phyloP scores from a whole-genome alignment of 148 eudicot genomes.

The Salicornia ramosissima region DNA sequence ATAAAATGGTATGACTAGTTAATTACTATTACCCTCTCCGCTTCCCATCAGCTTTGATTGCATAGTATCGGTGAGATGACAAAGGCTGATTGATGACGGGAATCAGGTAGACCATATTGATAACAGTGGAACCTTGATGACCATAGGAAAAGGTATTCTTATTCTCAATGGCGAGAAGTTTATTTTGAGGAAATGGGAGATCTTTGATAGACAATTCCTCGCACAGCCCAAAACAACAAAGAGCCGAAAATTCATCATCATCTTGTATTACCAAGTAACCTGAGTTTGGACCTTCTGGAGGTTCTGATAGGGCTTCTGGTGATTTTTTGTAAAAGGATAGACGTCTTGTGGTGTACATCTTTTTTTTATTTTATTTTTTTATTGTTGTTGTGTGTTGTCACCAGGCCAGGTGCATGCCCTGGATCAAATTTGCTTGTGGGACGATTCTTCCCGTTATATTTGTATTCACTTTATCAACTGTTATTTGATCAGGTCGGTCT shows the following conservation, averaged over 20 bases:
- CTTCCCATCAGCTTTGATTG: conserved; percentile 21
- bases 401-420: too few relatives aligned
- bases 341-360: conserved; percentile 30
- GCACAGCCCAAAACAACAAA: conserved; percentile 15
- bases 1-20: too few relatives aligned
- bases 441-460: too few relatives aligned
- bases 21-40: conserved; percentile 20
- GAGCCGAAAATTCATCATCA: conserved; percentile 19
- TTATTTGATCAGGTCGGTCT: too few relatives aligned
- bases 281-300: conserved; percentile 31
- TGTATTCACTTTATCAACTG: too few relatives aligned
- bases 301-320: conserved; percentile 14
- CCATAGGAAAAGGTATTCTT: neutral
- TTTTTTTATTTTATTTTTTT: neutral
- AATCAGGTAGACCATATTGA: conserved; percentile 21
- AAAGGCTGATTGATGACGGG: conserved; percentile 26
- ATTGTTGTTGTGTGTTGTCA: too few relatives aligned
- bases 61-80: conserved; percentile 26
- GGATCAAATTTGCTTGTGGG: too few relatives aligned
- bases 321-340: conserved; percentile 22
- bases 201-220: conserved; percentile 4
- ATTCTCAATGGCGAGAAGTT: conserved; percentile 13
- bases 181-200: conserved; percentile 35
- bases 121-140: neutral
- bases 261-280: conserved; percentile 32